These are phyloP conservation scores for Quercus variabilis DNA, from an alignment of 306 rosid genomes.

Conservation along the genomic window DNA sequence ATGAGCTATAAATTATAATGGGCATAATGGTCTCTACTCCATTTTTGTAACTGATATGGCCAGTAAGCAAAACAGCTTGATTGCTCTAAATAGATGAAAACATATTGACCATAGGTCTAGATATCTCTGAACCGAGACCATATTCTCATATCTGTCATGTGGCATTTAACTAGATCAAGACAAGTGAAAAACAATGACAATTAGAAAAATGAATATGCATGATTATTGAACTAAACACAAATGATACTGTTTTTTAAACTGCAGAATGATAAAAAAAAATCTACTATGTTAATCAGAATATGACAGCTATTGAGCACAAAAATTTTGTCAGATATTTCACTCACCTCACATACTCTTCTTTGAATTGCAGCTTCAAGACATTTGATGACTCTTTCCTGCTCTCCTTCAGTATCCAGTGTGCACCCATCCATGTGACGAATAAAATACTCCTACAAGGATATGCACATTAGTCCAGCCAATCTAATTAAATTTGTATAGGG, in stretches of 20 bases:
- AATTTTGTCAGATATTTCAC: conserved; percentile 7
- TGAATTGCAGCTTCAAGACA: conserved; percentile 90
- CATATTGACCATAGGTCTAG: neutral
- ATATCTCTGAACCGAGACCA: neutral
- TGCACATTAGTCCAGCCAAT: conserved; percentile 13
- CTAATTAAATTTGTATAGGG: neutral
- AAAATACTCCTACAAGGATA: conserved; percentile 58
- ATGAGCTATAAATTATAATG: neutral
- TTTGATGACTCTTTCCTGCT: conserved; percentile 77
- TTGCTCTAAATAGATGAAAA: neutral
- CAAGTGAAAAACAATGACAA: neutral
- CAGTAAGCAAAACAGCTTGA: neutral
- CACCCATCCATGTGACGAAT: conserved; percentile 88
- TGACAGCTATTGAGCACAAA: neutral
- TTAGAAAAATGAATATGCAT: neutral
- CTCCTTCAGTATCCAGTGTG: conserved; percentile 86
- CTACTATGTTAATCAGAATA: neutral
- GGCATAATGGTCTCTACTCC: neutral
- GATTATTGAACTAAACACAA: neutral
- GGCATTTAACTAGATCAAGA: neutral
- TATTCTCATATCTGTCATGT: neutral
- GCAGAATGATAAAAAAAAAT: neutral
- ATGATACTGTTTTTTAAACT: neutral
- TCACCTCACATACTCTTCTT: conserved; percentile 92
- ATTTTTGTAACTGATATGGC: neutral